Evolutionary conservation across 2,329 filamentous ascomycete species (phyloP), one percentile per base, ranked within the genome.

Genomic region (Calonectria henricotiae): DNA sequence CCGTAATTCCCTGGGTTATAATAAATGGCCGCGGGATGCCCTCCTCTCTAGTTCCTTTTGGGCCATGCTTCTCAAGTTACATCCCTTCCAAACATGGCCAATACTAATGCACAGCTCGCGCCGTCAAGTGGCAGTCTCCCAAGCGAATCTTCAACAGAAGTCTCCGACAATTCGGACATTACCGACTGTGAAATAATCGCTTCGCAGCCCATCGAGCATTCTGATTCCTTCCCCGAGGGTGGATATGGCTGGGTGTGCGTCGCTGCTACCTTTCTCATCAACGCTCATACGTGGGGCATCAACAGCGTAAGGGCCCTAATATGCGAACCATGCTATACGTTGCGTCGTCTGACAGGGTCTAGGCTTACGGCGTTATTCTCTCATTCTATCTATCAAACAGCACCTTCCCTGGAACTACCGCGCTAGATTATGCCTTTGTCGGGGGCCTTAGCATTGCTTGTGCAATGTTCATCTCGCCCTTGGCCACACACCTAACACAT

Each of bases 401-500:
- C 46, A 83, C 83, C 58, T 90, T 87, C 73, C 84, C 87, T 0
- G 83, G 83, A 5, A 87, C 88, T 0, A 87, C 86, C 0, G 81
- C 83, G 3, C 83, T 91, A 1, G 84, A 89, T 32, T 91, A 87
- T 74, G 89, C 89, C 27, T 88, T 91, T 74, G 84, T 91, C 23
- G 90, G 90, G 44, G 88, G 87, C 0, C 83, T 92, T 1, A 87
- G 85, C 58, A 87, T 90, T 68, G 86, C 85, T 5, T 83, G 80
- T 64, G 76, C 80, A 5, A 78, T 83, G 64, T 69, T 84, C 12
- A 72, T 83, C 30, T 79, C 86, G 47, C 88, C 89, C n/a, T 47
- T 83, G 1, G 79, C 79, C 9, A 78, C 78, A 1, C 65, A 78
- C 41, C 70, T 74, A 20, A 78, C 77, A 8, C 75, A 73, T 17